Evolutionary conservation across 2,329 filamentous ascomycete species (phyloP), one percentile per base, ranked within the genome.

Genomic region (Aspergillus caelatus): DNA sequence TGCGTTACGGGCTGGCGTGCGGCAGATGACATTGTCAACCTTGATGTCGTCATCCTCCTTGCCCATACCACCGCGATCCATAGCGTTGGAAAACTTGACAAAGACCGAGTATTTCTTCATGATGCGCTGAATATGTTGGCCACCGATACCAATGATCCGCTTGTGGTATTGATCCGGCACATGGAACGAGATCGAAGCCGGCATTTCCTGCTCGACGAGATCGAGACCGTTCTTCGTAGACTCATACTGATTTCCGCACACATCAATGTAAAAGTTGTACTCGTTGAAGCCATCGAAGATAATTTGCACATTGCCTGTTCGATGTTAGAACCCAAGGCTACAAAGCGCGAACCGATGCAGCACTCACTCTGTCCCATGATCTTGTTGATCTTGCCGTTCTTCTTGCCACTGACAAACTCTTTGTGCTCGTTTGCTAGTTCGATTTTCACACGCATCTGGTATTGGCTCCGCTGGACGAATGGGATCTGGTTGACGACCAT

Each of bases 31-130:
- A 76, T 99, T 98, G 82, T 99, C 95, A 53, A 98, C 93, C 79
- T 97, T 97, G 80, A 97, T 92, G 75, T 99, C 95, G 75, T 99
- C 95, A 74, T 99, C 95, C 75, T 98, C 94, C 70, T 96, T 94
- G 68, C 93, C 92, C 78, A 96, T 91, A 41, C 94, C 91, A 67
- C 93, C 95, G 75, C 95, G 90, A 76, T 99, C 95, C 94, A 98
- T 98, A 19, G 95, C 95, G 72, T 99, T 99, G 68, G 93, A 97
- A 75, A 99, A 99, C 77, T 99, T 99, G 82, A 99, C 95, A 72
- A 99, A 99, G 70, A 99, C 95, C 0, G 95, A 98, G 80, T 99
- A 96, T 81, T 98, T 98, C 84, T 99, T 98, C 95, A 99, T 99
- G 82, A 99, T 98, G 61, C 94, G 92, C 79, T 99, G 95, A 70